Conservation (phyloP, 768 basidiomycete species). For the Kwoniella dendrophila region DNA sequence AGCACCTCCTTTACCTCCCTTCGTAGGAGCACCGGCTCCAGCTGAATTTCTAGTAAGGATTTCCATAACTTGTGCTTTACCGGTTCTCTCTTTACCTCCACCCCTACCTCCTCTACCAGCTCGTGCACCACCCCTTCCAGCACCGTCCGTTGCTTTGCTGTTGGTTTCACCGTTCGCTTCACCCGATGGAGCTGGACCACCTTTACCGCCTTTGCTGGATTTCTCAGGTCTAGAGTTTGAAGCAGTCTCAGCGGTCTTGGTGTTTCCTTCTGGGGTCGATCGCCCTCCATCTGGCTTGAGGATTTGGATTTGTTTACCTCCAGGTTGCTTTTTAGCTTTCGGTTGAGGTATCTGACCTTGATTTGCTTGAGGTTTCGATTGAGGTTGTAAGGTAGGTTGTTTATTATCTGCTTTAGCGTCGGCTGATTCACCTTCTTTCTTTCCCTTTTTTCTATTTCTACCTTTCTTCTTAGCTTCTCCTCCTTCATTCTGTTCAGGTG, state of each 20-base stretch:
- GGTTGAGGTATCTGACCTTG: too few relatives aligned
- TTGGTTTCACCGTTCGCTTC: conserved; percentile 1
- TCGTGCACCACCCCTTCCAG: conserved; percentile 12
- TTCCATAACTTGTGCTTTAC: conserved; percentile 26
- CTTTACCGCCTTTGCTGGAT: background rate
- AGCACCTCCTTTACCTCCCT: conserved; percentile 23
- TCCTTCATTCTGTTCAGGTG: conserved; percentile 1
- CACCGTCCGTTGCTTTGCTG: conserved; percentile 1
- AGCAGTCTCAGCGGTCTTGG: background rate
- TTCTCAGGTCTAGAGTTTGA: background rate
- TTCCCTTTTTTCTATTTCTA: conserved; percentile 15
- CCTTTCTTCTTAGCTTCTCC: conserved; percentile 25
- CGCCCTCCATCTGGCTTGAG: conserved; percentile 2
- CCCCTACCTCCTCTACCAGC: conserved; percentile 20
- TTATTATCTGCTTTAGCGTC: too few relatives aligned
- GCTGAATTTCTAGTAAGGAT: conserved; percentile 23
- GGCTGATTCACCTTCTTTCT: conserved; percentile 11
- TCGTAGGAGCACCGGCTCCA: conserved; percentile 3
- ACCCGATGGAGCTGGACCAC: conserved; percentile 4
- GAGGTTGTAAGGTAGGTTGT: too few relatives aligned
- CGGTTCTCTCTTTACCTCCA: conserved; percentile 26
- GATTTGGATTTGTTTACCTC: background rate
- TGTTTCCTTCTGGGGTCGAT: background rate
- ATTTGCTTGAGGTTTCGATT: too few relatives aligned
- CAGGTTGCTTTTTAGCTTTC: background rate